Evolutionary conservation across 768 basidiomycete genomes (phyloP).

Genomic region (Pisolithus marmoratus): DNA sequence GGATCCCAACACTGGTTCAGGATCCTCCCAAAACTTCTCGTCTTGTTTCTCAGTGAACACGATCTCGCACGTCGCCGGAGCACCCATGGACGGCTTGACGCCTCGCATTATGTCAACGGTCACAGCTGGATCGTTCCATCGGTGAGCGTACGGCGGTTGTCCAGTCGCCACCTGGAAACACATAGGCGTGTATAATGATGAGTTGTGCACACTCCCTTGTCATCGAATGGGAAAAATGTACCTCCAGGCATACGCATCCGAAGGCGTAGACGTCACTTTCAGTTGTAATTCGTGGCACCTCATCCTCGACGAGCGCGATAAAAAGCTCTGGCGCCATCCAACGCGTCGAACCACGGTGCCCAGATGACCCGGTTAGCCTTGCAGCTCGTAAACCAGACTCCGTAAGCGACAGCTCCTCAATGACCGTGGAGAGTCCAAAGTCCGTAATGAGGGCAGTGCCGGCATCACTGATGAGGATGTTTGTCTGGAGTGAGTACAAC

Average conservation of each 20-base stretch:
- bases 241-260: slow-evolving; percentile 55
- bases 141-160: slow-evolving; percentile 45
- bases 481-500: slow-evolving; percentile 33
- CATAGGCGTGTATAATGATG: too few relatives aligned
- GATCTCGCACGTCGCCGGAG: slow-evolving; percentile 15
- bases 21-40: slow-evolving; percentile 37
- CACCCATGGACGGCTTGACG: slow-evolving; percentile 38
- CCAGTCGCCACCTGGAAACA: slow-evolving; percentile 52
- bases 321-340: slow-evolving; percentile 54
- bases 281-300: slow-evolving; percentile 41
- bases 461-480: slow-evolving; percentile 49
- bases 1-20: slow-evolving; percentile 43
- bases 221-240: slow-evolving; percentile 14
- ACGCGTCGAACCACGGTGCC: slow-evolving; percentile 30
- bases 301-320: slow-evolving; percentile 44
- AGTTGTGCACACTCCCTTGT: neutral
- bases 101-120: slow-evolving; percentile 51
- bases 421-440: slow-evolving; percentile 55
- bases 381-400: slow-evolving; percentile 16
- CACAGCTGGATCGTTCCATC: slow-evolving; percentile 51
- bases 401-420: slow-evolving; percentile 43
- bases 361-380: slow-evolving; percentile 26
- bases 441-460: slow-evolving; percentile 54
- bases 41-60: slow-evolving; percentile 14
- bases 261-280: slow-evolving; percentile 58